Percentiles rank a stretch among this genome's conserved stretches.
These are phyloP conservation scores for Arctium lappa DNA, from an alignment of 129 eudicot species.

Conservation along the genomic window DNA sequence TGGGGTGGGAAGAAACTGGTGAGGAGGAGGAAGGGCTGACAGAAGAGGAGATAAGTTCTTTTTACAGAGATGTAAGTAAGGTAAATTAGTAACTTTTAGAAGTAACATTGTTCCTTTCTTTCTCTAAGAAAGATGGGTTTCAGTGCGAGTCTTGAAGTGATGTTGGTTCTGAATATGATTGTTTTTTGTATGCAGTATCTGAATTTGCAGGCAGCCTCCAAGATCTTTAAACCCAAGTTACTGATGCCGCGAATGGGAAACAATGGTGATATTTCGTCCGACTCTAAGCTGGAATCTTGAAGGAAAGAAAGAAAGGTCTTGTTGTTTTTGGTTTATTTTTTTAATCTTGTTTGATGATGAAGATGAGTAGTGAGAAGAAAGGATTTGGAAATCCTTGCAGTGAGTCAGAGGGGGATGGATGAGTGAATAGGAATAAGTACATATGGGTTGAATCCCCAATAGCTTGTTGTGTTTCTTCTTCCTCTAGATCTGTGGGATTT, in stretches of 20 bases:
- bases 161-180: slow-evolving; percentile 2
- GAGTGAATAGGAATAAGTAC: slow-evolving; percentile 62
- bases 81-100: slow-evolving; percentile 19
- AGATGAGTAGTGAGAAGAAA: slow-evolving; percentile 30
- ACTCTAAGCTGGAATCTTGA: slow-evolving; percentile 64
- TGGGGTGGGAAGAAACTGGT: slow-evolving; percentile 90
- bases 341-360: slow-evolving; percentile 21
- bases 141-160: not conserved
- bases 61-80: slow-evolving; percentile 58
- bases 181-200: slow-evolving; percentile 46
- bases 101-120: not conserved
- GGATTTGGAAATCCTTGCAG: slow-evolving; percentile 30
- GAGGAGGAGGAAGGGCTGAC: slow-evolving; percentile 89
- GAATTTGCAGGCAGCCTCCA: slow-evolving; percentile 46
- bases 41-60: slow-evolving; percentile 88
- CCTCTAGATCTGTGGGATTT: slow-evolving; percentile 24
- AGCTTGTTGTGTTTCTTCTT: slow-evolving; percentile 30
- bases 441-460: slow-evolving; percentile 35
- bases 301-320: slow-evolving; percentile 11
- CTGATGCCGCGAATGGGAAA: slow-evolving; percentile 32
- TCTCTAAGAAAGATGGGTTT: not conserved
- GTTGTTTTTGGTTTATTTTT: not conserved
- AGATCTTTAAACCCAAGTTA: slow-evolving; percentile 35
- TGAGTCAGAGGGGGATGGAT: slow-evolving; percentile 32
- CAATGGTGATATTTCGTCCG: slow-evolving; percentile 49